Base-by-base conservation (phyloP, 1,284 basidiomycete genomes). In the Schizopora paradoxa region DNA sequence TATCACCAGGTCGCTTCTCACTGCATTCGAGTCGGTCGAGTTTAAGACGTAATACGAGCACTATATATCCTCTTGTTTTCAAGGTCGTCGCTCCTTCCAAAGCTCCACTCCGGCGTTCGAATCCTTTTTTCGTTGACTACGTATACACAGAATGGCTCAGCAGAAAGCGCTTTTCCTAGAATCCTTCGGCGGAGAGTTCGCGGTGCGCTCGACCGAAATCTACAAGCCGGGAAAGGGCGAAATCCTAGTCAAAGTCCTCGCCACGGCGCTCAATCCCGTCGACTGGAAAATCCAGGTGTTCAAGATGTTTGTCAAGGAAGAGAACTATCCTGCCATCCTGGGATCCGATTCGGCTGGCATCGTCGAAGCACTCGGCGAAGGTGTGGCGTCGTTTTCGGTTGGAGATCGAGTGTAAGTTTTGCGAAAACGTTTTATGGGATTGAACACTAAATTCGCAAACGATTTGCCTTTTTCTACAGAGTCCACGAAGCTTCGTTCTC, bases 401-500 rank as follows among this genome's bases (percentile, higher is more conserved):
- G 80, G 81, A 2, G 79, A 85, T 56, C 66, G 70, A 57, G 74
- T 84, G 76, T 77, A 59, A 54, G 70, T 49, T n/a, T n/a, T n/a
- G n/a, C n/a, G n/a, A n/a, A n/a, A n/a, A 3, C 18, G 25, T 18
- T 41, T 26, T n/a, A 4, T 7, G n/a, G 3, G 11, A 6, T 6
- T 7, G 18, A 13, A 29, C 6, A 6, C 16, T 11, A 22, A 27
- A 5, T 6, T 31, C 11, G 6, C 19, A 18, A 32, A 11, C 16
- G 25, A 5, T 44, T 27, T 58, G 43, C 56, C n/a, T 18, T 48
- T 33, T 43, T 29, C 11, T 40, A 44, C 42, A 78, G 73, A 5
- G 58, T 77, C 40, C 66, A 63, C 52, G 66, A 70, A 45, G 69
- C 68, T 3, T 52, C 52, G 8, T 69, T 62, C 32, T 55, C 56